Evolutionary conservation across 345 rosid species (phyloP).

Genomic region (Cardamine resedifolia): DNA sequence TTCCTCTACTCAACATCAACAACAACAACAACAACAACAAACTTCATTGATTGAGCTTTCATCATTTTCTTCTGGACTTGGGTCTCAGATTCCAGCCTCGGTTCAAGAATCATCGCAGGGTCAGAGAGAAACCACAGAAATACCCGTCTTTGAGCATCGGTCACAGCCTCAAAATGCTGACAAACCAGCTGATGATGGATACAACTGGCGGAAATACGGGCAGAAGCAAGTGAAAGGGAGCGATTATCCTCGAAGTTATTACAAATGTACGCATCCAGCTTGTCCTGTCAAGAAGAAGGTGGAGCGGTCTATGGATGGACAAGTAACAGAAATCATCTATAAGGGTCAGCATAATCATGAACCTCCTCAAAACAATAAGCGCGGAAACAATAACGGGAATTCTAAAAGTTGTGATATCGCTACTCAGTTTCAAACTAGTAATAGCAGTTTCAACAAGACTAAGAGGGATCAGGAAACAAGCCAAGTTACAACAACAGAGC

Average conservation of each 20-base stretch:
- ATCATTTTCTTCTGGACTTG: conserved; percentile 27
- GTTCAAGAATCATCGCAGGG: conserved; percentile 32
- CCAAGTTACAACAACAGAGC: conserved; percentile 52
- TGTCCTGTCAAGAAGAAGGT: conserved; percentile 92
- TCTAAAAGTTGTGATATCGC: conserved; percentile 20
- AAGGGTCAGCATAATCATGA: conserved; percentile 79
- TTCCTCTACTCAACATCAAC: too few relatives aligned
- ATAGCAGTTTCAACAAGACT: conserved; percentile 20
- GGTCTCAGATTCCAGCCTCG: conserved; percentile 36
- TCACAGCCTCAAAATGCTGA: conserved; percentile 48
- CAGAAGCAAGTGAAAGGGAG: conserved; percentile 92
- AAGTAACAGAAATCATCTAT: conserved; percentile 80
- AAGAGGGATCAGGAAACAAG: conserved; percentile 61
- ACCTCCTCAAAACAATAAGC: conserved; percentile 64
- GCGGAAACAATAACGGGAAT: conserved; percentile 48
- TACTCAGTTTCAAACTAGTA: conserved; percentile 20
- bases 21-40: conserved; percentile 32
- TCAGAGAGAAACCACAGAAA: conserved; percentile 43
- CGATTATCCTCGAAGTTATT: conserved; percentile 80
- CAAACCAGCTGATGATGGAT: conserved; percentile 71
- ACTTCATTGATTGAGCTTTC: conserved; percentile 36
- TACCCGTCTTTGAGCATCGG: conserved; percentile 45
- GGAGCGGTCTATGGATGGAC: conserved; percentile 74
- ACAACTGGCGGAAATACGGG: conserved; percentile 91
- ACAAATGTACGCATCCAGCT: conserved; percentile 66